phyloP scores from a whole-genome alignment of 1,139 yeast species.

The Suhomyces anneliseae region DNA sequence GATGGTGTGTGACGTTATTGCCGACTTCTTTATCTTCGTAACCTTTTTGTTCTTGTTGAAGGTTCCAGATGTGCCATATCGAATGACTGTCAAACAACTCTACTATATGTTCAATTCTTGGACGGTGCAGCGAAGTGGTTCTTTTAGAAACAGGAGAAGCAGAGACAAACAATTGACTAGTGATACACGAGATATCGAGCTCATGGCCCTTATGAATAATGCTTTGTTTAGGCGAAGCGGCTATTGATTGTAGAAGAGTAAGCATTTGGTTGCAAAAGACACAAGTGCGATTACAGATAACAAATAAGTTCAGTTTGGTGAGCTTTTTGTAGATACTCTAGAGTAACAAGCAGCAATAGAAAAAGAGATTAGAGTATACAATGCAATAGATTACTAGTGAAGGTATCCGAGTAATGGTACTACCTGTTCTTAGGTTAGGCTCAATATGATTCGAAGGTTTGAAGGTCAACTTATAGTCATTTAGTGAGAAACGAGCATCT shows the following conservation, averaged over 20 bases:
- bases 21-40: slow-evolving; percentile 45
- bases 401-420: too few relatives aligned
- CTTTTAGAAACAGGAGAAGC: slow-evolving; percentile 64
- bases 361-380: too few relatives aligned
- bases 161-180: slow-evolving; percentile 62
- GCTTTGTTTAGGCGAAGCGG: slow-evolving; percentile 29
- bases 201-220: slow-evolving; percentile 20
- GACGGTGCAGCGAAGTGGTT: slow-evolving; percentile 53
- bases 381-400: too few relatives aligned
- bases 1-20: slow-evolving; percentile 38
- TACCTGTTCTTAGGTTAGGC: too few relatives aligned
- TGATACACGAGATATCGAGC: slow-evolving; percentile 66
- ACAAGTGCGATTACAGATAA: not conserved
- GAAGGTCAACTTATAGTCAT: too few relatives aligned
- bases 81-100: slow-evolving; percentile 46
- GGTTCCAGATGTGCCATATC: slow-evolving; percentile 73
- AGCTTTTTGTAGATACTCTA: not conserved
- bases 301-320: not conserved
- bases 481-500: too few relatives aligned
- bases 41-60: slow-evolving; percentile 46
- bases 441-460: too few relatives aligned
- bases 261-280: slow-evolving; percentile 9
- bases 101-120: slow-evolving; percentile 52
- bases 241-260: slow-evolving; percentile 17
- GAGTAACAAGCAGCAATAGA: not conserved